Base-by-base conservation (phyloP, 148 eudicot genomes). In the Diospyros kaki region DNA sequence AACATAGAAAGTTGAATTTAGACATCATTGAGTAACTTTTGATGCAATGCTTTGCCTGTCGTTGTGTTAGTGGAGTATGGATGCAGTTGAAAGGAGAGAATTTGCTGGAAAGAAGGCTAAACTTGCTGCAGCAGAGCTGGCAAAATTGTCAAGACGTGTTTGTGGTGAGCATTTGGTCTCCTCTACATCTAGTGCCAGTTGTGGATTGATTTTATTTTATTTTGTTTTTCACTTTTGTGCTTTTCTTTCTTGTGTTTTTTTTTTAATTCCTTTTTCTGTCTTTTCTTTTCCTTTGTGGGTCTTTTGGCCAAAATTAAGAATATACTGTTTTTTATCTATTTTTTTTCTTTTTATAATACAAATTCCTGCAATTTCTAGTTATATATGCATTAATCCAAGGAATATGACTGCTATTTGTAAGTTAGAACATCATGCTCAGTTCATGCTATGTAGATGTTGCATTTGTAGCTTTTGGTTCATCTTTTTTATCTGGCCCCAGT, bases 51-150 rank as follows among this genome's bases (percentile, higher is more conserved):
- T 62, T 51, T 59, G 44, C 52, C 7, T 66, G 45, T 76, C 45
- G 44, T 65, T 52, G 12, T 74, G 75, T 43, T 77, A 95, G 98
- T 95, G 98, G 98, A 81, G 87, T 70, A 78, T 69, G 80, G 92
- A 95, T 75, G 89, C 92, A 76, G 88, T 92, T 81, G 92, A 90
- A 73, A 84, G 81, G 83, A 89, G 98, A 86, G 97, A 90, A 80
- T 78, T 86, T 75, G 92, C 98, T 66, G 97, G 90, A 66, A 95
- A 95, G 80, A 95, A 92, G 81, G 97, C 98, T 28, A 91, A 88
- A 83, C 96, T 95, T 84, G 97, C 98, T 79, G 90, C 98, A 45
- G 98, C 97, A 1, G 98, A 95, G 87, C 83, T 95, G 70, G 93
- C 94, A n/a, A 95, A 95, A 85, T 82, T 95, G 63, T 95, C 98